A percentile compares a stretch with the other conserved stretches of the same genome.
Conservation (phyloP, 192 early-diverging fungal species). For the Backusella liffmaniae region DNA sequence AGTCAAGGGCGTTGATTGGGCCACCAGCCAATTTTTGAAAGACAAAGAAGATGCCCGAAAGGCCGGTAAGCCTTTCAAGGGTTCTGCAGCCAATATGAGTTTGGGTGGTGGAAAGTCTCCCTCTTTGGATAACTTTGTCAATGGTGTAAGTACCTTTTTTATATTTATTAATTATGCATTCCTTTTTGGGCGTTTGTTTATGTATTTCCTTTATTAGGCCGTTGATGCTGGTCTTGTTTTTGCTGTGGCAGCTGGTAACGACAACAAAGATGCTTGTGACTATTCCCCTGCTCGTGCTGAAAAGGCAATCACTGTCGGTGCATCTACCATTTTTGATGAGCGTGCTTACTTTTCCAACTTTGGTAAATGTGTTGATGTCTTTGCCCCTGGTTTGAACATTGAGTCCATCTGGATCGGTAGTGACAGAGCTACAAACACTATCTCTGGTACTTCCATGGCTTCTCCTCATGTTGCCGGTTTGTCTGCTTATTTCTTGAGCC, state of each 20-base stretch:
- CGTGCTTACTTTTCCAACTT: slow-evolving; percentile 87
- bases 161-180: not conserved
- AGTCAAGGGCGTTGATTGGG: slow-evolving; percentile 75
- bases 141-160: slow-evolving; percentile 39
- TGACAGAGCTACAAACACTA: slow-evolving; percentile 31
- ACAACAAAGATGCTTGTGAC: slow-evolving; percentile 83
- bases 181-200: slow-evolving; percentile 4
- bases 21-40: slow-evolving; percentile 56
- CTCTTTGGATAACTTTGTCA: slow-evolving; percentile 82
- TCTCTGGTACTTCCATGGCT: slow-evolving; percentile 74
- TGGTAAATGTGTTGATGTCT: slow-evolving; percentile 90
- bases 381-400: slow-evolving; percentile 86
- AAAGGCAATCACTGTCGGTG: slow-evolving; percentile 89
- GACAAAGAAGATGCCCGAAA: slow-evolving; percentile 44
- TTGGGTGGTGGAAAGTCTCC: slow-evolving; percentile 83
- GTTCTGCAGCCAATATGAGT: slow-evolving; percentile 92
- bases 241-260: slow-evolving; percentile 91
- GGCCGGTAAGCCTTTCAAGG: slow-evolving; percentile 65
- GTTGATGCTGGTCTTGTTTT: slow-evolving; percentile 72
- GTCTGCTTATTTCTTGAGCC: slow-evolving; percentile 49
- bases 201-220: slow-evolving; percentile 37
- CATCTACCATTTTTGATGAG: slow-evolving; percentile 74
- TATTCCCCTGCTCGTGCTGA: slow-evolving; percentile 82
- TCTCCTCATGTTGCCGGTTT: slow-evolving; percentile 75
- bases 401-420: slow-evolving; percentile 64